These are phyloP conservation scores for Epichloe uncinata DNA, from an alignment of 2,329 filamentous ascomycete species.

Conservation along the genomic window DNA sequence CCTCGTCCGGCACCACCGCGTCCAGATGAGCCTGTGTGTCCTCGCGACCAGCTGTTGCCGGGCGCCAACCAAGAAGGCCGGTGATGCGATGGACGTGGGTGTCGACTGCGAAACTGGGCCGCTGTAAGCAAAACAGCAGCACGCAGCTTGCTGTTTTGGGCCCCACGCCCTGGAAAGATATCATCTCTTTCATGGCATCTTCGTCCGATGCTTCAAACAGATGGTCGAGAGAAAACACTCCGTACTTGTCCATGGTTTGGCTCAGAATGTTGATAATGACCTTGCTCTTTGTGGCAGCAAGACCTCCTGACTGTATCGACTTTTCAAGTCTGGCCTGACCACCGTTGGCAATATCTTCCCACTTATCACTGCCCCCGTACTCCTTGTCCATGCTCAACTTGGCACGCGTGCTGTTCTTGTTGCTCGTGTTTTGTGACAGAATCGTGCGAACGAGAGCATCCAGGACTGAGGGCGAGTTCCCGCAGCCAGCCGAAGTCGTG, in stretches of 20 bases:
- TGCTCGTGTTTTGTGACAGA: slow-evolving; percentile 40
- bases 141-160: slow-evolving; percentile 43
- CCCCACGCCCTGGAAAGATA: slow-evolving; percentile 36
- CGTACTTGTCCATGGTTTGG: slow-evolving; percentile 40
- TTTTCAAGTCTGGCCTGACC: slow-evolving; percentile 30
- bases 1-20: slow-evolving; percentile 29
- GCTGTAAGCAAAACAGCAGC: slow-evolving; percentile 34
- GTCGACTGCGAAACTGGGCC: slow-evolving; percentile 38
- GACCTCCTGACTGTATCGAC: slow-evolving; percentile 58
- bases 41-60: slow-evolving; percentile 25
- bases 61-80: slow-evolving; percentile 36
- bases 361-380: slow-evolving; percentile 30
- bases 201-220: slow-evolving; percentile 28
- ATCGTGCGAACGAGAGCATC: slow-evolving; percentile 39
- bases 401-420: slow-evolving; percentile 45
- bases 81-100: slow-evolving; percentile 39
- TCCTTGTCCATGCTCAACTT: slow-evolving; percentile 31
- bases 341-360: slow-evolving; percentile 27
- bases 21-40: slow-evolving; percentile 38
- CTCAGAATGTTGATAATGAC: slow-evolving; percentile 56
- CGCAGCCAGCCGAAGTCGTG: slow-evolving; percentile 49
- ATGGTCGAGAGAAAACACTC: slow-evolving; percentile 34
- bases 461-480: slow-evolving; percentile 35
- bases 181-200: slow-evolving; percentile 36
- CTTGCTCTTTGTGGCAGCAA: slow-evolving; percentile 59